Base-by-base conservation (phyloP, 345 rosid species). In the Acer campestre region DNA sequence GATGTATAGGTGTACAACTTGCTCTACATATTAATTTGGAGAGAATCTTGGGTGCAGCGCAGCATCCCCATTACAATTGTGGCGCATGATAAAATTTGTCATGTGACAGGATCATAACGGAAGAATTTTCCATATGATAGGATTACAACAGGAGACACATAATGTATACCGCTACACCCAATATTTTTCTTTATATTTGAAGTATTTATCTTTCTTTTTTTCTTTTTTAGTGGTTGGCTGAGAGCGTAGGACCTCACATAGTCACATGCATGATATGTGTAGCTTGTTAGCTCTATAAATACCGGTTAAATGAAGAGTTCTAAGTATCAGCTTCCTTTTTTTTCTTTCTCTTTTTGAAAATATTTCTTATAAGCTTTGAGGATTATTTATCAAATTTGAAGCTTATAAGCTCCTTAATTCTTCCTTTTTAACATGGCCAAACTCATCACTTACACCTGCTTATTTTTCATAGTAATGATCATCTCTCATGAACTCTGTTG, bases 391-490 rank as follows among this genome's bases (percentile, higher is more conserved):
- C 55, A 49, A 49, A 14, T 49, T 49, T 0, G 13, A 49, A 49
- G 17, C 55, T 49, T 49, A 49, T 38, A 22, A 20, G 6, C 23
- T 61, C 56, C 7, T 35, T 4, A 59, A 35, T 35, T 68, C n/a
- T 20, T n/a, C n/a, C n/a, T 16, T 25, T 10, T 76, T 27, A 35
- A 70, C 16, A 53, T 87, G 90, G 88, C 87, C 64, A 85, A 83
- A 42, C 38, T 13, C 61, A 80, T 13, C 61, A 80, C 70, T 64
- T 71, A 16, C 67, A 79, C 75, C 46, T 82, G 78, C 75, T 79
- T 87, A 76, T 61, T 83, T 67, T 80, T 91, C 65, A 73, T 91
- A 63, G 17, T 89, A 74, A 67, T 88, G 79, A 17, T 86, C 25
- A 63, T 83, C 18, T 82, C 84, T 68, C 82, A 80, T 31, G 75